A percentile compares a stretch with the other conserved stretches of the same genome.
Evolutionary conservation across 2,329 filamentous ascomycete genomes (phyloP).

Genomic region (Thermothelomyces thermophilus): DNA sequence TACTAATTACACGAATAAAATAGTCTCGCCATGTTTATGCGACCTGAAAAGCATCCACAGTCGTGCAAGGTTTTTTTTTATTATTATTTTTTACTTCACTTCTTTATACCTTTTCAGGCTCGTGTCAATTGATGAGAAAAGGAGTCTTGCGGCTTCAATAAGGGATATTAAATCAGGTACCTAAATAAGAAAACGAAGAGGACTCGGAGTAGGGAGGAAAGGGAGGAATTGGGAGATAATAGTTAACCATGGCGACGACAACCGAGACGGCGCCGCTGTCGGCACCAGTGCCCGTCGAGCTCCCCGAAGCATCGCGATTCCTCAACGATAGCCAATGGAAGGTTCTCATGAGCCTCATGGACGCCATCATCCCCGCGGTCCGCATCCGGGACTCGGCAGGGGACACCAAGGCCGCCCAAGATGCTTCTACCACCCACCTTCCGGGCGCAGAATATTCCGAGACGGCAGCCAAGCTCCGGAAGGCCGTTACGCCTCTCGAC

Average conservation of each 20-base stretch:
- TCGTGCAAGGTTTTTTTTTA: too few relatives aligned
- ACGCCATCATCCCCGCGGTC: constrained; percentile 21
- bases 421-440: constrained; percentile 14
- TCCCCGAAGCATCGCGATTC: constrained; percentile 9
- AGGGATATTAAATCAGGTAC: too few relatives aligned
- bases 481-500: constrained; percentile 9
- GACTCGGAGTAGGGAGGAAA: too few relatives aligned
- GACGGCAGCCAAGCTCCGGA: constrained; percentile 14
- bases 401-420: constrained; percentile 1
- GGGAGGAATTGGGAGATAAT: neutral
- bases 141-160: too few relatives aligned
- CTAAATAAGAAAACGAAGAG: too few relatives aligned
- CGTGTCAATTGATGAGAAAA: too few relatives aligned
- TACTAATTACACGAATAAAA: too few relatives aligned
- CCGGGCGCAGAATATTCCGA: constrained; percentile 17
- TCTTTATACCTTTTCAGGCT: too few relatives aligned
- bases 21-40: too few relatives aligned
- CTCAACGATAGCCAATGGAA: constrained; percentile 20
- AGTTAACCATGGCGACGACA: constrained; percentile 1
- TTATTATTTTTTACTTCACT: too few relatives aligned
- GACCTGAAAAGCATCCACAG: too few relatives aligned
- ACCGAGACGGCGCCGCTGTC: constrained; percentile 8
- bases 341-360: constrained; percentile 25
- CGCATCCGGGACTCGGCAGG: constrained; percentile 12
- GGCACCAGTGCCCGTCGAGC: constrained; percentile 9